phyloP scores from a whole-genome alignment of 371 early-diverging fungal genomes.

The Mortierella sp. region DNA sequence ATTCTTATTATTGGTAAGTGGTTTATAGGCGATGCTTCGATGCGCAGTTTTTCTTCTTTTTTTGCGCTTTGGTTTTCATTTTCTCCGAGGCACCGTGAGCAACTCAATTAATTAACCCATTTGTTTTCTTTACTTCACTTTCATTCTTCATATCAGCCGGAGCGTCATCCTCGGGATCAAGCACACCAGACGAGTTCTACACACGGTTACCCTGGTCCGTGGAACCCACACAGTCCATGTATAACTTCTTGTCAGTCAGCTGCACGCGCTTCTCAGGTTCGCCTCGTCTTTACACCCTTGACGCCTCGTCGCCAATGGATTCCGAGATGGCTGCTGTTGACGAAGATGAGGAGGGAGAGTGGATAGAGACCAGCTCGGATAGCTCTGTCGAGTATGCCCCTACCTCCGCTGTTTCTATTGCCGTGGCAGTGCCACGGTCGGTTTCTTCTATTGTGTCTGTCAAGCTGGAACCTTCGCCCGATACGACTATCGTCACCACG shows the following conservation, averaged over 20 bases:
- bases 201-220: constrained; percentile 5
- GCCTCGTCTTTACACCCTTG: neutral
- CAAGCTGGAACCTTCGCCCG: neutral
- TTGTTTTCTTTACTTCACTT: neutral
- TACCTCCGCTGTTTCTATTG: neutral
- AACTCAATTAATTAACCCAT: neutral
- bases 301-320: neutral
- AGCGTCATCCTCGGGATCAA: constrained; percentile 32
- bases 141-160: constrained; percentile 28
- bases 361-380: neutral
- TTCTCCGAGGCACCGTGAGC: neutral
- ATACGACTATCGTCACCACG: neutral
- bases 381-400: neutral
- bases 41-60: neutral
- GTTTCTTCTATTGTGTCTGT: neutral
- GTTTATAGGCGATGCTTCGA: too few species aligned
- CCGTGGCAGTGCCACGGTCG: too few species aligned
- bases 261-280: constrained; percentile 23
- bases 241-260: constrained; percentile 24
- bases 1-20: constrained; percentile 35
- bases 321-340: constrained; percentile 9
- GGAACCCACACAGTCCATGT: constrained; percentile 17
- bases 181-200: constrained; percentile 40
- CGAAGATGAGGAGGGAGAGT: constrained; percentile 14
- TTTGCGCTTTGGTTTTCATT: neutral